Conservation (phyloP, 805 yeast genomes). For the Naumovozyma dairenensis region DNA sequence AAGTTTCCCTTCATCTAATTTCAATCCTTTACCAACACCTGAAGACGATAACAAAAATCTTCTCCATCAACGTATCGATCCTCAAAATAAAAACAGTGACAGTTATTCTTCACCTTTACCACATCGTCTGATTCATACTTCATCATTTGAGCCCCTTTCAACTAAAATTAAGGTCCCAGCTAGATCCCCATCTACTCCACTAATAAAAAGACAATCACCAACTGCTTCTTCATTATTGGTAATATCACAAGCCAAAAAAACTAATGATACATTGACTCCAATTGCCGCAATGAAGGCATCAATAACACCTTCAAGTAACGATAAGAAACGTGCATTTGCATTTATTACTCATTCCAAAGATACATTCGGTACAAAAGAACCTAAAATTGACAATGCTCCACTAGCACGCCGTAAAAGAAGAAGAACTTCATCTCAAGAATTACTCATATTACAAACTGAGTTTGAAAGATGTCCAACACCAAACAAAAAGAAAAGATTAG, state of each 20-base stretch:
- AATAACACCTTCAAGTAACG: slow-evolving; percentile 23
- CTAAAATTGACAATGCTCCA: slow-evolving; percentile 81
- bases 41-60: not conserved
- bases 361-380: slow-evolving; percentile 75
- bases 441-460: slow-evolving; percentile 70
- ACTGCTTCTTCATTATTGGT: not conserved
- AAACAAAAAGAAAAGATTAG: slow-evolving; percentile 60
- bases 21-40: slow-evolving; percentile 2
- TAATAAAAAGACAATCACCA: slow-evolving; percentile 7
- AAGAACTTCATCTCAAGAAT: slow-evolving; percentile 84
- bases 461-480: slow-evolving; percentile 75
- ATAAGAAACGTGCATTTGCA: slow-evolving; percentile 47
- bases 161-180: too few relatives aligned
- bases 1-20: not conserved
- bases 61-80: slow-evolving; percentile 1
- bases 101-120: not conserved
- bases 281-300: slow-evolving; percentile 27
- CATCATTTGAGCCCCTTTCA: not conserved
- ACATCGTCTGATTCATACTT: not conserved
- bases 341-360: slow-evolving; percentile 90
- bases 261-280: slow-evolving; percentile 22
- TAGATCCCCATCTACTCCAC: slow-evolving; percentile 14
- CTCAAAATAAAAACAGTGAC: not conserved
- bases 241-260: slow-evolving; percentile 7
- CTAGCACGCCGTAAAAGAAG: slow-evolving; percentile 90